Base-by-base conservation (phyloP, 192 early-diverging fungal species). In the Gaertneriomyces semiglobifer region DNA sequence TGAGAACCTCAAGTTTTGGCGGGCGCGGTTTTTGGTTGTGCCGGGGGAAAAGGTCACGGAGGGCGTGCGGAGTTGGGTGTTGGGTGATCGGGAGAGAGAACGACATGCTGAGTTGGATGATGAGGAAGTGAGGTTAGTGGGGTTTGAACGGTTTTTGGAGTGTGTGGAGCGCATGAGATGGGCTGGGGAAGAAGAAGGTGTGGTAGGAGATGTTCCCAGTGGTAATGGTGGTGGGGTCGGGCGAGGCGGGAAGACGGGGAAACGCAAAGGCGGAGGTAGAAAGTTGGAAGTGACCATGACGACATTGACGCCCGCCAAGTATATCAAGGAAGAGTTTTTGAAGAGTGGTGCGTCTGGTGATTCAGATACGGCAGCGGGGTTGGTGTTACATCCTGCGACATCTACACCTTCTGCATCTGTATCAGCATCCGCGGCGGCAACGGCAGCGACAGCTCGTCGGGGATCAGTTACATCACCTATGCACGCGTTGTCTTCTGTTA, bases 71-170 rank as follows among this genome's bases (percentile, higher is more conserved):
- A 70, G 80, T 33, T 63, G 80, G 16, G 86, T 78, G 58, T 66
- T 78, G 11, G 84, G 88, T 62, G 81, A 84, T 20, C 25, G 25
- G 25, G 25, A 33, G 25, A 33, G 25, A 33, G 25, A 33, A 2
- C 25, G 25, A 33, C 25, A 33, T 33, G 25, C 25, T 0, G 70
- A 82, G 8, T 63, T 98, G 53, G 87, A 93, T 60, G 90, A 93
- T 5, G 95, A 98, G 61, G 96, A 98, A 64, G 62, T 90, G 44
- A 80, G 96, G 19, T 70, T 98, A 2, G 90, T 85, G 3, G 86
- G 88, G 48, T 96, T 98, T 76, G 81, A 90, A 59, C 80, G 79
- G 51, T 98, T 97, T 67, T 66, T 98, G 16, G 93, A 98, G 44
- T 69, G 84, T 10, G 80, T 94, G 42, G 88, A 92, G 58, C 86